Evolutionary conservation across 1,284 basidiomycete species (phyloP).

Genomic region (Coniophora puteana): DNA sequence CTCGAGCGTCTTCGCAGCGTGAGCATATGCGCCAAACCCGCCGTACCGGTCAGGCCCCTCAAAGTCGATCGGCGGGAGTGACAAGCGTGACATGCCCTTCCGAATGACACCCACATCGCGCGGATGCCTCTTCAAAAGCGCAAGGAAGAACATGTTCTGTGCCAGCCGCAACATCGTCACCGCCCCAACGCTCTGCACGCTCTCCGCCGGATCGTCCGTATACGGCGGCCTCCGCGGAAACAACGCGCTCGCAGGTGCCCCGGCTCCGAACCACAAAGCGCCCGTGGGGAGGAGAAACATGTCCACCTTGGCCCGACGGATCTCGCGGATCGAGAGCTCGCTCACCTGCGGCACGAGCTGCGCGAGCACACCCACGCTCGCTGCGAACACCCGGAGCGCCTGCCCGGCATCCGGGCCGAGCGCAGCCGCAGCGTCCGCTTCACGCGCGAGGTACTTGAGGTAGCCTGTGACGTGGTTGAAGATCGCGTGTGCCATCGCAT

Average conservation of each 20-base stretch:
- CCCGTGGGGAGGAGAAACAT: slow-evolving; percentile 68
- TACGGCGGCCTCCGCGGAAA: slow-evolving; percentile 46
- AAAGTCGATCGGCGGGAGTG: slow-evolving; percentile 48
- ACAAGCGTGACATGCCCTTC: slow-evolving; percentile 63
- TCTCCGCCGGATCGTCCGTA: slow-evolving; percentile 42
- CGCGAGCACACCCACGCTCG: slow-evolving; percentile 53
- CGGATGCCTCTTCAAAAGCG: slow-evolving; percentile 63
- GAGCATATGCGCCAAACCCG: too few relatives aligned
- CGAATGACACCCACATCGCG: slow-evolving; percentile 71
- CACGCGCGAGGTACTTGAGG: slow-evolving; percentile 55
- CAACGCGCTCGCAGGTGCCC: slow-evolving; percentile 51
- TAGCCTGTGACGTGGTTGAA: slow-evolving; percentile 73
- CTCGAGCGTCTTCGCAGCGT: slow-evolving; percentile 33
- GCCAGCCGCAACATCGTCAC: slow-evolving; percentile 66
- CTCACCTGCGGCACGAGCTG: slow-evolving; percentile 61
- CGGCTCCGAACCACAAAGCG: slow-evolving; percentile 58
- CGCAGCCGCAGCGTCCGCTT: slow-evolving; percentile 37
- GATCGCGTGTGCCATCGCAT: slow-evolving; percentile 60
- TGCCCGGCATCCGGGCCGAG: background rate
- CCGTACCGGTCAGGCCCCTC: slow-evolving; percentile 26
- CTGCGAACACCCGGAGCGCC: slow-evolving; percentile 53
- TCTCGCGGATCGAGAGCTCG: slow-evolving; percentile 70
- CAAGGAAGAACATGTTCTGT: slow-evolving; percentile 67
- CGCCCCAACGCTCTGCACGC: slow-evolving; percentile 46
- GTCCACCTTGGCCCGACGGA: slow-evolving; percentile 74